Conservation (phyloP, 441 rosid species). For the Euphorbia corollata region DNA sequence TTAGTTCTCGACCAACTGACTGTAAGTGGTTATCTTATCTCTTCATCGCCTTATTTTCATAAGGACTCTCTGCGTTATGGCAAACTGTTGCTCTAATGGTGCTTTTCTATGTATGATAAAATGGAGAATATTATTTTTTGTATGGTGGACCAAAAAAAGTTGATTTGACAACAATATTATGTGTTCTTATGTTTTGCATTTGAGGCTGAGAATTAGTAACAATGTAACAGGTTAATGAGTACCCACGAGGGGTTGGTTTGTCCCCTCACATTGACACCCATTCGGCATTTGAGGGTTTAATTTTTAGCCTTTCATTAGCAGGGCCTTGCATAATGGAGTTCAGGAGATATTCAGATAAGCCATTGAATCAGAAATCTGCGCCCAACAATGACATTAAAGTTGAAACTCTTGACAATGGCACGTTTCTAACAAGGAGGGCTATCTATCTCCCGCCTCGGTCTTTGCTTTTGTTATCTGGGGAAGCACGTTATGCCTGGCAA, state of each 20-base stretch:
- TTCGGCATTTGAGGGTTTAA: conserved; percentile 85
- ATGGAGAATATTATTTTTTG: neutral
- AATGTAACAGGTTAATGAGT: conserved; percentile 71
- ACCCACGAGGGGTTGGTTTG: conserved; percentile 87
- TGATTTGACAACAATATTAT: neutral
- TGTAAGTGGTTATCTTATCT: conserved; percentile 32
- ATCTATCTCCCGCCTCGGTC: conserved; percentile 86
- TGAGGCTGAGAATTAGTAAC: conserved; percentile 25
- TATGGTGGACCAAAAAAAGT: neutral
- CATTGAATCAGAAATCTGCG: conserved; percentile 33
- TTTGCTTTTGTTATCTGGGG: conserved; percentile 75
- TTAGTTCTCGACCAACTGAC: conserved; percentile 68
- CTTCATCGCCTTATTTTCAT: neutral
- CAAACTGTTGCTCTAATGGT: neutral
- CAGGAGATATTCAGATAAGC: conserved; percentile 55
- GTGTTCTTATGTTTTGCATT: conserved; percentile 7
- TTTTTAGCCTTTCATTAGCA: conserved; percentile 89
- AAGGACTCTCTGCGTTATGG: neutral
- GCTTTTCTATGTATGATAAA: conserved; percentile 9
- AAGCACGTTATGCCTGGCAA: conserved; percentile 95
- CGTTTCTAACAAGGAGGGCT: conserved; percentile 49
- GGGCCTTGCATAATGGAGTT: conserved; percentile 98
- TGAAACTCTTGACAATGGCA: conserved; percentile 29
- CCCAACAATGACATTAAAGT: conserved; percentile 27
- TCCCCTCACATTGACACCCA: conserved; percentile 97